Conservation (phyloP, 352 stramenopile species). For the Phytopythium chamaehyphon region DNA sequence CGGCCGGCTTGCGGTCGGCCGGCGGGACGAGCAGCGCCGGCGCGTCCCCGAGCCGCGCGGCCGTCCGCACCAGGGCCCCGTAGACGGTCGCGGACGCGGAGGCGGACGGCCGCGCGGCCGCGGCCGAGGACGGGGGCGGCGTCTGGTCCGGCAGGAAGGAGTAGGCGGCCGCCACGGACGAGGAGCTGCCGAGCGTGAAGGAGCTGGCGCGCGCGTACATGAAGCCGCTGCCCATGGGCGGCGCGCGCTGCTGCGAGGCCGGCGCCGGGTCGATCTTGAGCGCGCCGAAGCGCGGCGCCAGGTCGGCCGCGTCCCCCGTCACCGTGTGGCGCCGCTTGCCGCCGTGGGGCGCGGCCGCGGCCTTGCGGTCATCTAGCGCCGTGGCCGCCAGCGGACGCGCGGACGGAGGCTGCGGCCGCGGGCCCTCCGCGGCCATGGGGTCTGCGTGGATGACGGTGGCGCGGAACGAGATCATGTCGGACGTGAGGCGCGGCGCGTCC, state of each 20-base stretch:
- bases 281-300: slow-evolving; percentile 14
- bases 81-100: slow-evolving; percentile 17
- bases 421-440: slow-evolving; percentile 5
- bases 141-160: slow-evolving; percentile 6
- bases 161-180: slow-evolving; percentile 2
- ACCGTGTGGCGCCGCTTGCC: background rate
- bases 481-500: slow-evolving; percentile 20
- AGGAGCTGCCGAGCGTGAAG: slow-evolving; percentile 1
- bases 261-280: slow-evolving; percentile 27
- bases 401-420: slow-evolving; percentile 1
- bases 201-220: slow-evolving; percentile 34
- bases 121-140: background rate
- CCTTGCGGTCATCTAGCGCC: slow-evolving; percentile 1
- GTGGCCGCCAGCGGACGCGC: background rate
- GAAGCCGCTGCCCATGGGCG: slow-evolving; percentile 14
- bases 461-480: slow-evolving; percentile 51
- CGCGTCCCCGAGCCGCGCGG: slow-evolving; percentile 13
- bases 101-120: background rate
- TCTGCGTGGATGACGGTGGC: slow-evolving; percentile 23
- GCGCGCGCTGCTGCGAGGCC: slow-evolving; percentile 1
- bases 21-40: slow-evolving; percentile 13
- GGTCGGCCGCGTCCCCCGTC: background rate
- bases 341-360: too few relatives aligned
- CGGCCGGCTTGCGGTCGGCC: background rate
- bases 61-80: slow-evolving; percentile 26